Base-by-base conservation (phyloP, 2,329 filamentous ascomycete genomes). In the Pseudocercospora crystallina region DNA sequence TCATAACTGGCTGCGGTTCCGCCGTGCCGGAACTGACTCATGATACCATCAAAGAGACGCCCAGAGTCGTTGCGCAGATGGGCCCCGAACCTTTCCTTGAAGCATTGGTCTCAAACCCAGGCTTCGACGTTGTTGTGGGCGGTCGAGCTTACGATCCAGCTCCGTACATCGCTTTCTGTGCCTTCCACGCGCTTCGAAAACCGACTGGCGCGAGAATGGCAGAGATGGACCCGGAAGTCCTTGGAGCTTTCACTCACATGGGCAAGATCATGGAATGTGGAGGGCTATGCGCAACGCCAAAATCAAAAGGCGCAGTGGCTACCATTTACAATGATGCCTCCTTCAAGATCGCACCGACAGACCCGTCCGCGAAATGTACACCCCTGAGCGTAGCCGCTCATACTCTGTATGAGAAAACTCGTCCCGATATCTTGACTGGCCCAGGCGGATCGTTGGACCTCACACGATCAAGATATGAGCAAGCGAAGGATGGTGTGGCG, bases 241-340 rank as follows among this genome's bases (percentile, higher is more conserved):
- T 49, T 20, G 46, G 46, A n/a, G 33, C 40, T 12, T 41, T 36
- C 30, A 39, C 41, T 26, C 77, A 81, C 56, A 79, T 81, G 76
- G 80, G 79, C 8, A 80, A 82, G 65, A 76, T 81, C 8, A 69
- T 81, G 64, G 79, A 81, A 56, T 81, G 78, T 14, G 78, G 77
- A 8, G 72, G 58, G 0, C 56, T 69, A 1, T 81, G 78, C 56
- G 72, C 76, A 0, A 61, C 65, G 0, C 79, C 78, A 0, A 81
- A 81, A 49, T 70, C 71, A 0, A 63, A 43, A 20, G 47, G 42
- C 30, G 47, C 47, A 5, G 35, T 43, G 12, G 47, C 47, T 8
- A 49, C 47, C 63, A 2, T 73, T 69, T 5, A 73, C 71, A 3
- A 58, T 73, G 0, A 72, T n/a, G 43, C 12, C 74, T 0, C 75